Evolutionary conservation across 106 monocot genomes (phyloP), one percentile per base, ranked within the genome.

Genomic region (Platanthera guangdongensis): DNA sequence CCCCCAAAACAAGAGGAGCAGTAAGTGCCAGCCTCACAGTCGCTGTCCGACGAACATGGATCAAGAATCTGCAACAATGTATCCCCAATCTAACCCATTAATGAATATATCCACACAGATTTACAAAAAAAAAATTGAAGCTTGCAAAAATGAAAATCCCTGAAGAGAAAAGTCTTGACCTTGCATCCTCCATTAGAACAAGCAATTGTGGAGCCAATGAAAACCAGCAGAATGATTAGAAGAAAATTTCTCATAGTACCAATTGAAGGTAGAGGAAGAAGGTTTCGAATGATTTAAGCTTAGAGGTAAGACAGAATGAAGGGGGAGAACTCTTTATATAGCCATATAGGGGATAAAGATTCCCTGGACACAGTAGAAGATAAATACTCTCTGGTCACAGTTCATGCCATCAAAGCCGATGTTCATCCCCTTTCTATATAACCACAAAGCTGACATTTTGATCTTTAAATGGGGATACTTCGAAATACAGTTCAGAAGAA

Each of bases 21-120:
- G 49, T 75, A 89, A 77, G 84, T 73, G 45, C 89, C 89, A 47
- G 75, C 67, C 72, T n/a, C 81, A 59, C 89, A 89, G 80, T 89
- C 89, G 25, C 51, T 51, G 51, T 84, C 74, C 7, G 84, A 76
- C 11, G 80, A 80, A 52, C 86, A 89, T 13, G 18, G 50, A 59
- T 86, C 77, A 51, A 79, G 82, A 74, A 82, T 76, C 86, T 86
- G 51, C 48, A 60, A 21, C 10, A 78, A 8, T 8, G 5, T 71
- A 64, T 48, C 9, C 18, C 25, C 21, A 47, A 63, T 21, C 67
- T 75, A 78, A 28, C 50, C 46, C 47, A 1, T 45, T 63, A 78
- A 46, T 68, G 67, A 68, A 62, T 62, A 39, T 69, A 19, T 45
- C 39, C 6, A 16, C 9, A 11, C 6, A 25, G 45, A 73, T 25